Evolutionary conservation across 1,284 basidiomycete genomes (phyloP).

Genomic region (Mycena sp.): DNA sequence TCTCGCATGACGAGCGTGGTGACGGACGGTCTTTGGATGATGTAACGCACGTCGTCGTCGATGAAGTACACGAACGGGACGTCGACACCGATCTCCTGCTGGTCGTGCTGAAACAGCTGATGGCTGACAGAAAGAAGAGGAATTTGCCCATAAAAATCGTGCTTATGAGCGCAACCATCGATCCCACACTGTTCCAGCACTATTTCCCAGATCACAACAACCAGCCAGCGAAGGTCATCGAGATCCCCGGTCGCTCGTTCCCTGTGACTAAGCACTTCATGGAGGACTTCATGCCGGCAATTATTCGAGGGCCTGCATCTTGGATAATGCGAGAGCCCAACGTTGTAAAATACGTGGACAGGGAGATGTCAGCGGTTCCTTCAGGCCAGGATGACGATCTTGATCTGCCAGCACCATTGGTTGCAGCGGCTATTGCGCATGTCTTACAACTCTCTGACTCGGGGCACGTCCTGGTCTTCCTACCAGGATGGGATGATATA

Average conservation of each 20-base stretch:
- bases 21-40: constrained; percentile 67
- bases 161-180: constrained; percentile 97
- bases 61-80: constrained; percentile 97
- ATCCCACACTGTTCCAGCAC: constrained; percentile 87
- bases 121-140: constrained; percentile 80
- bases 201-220: constrained; percentile 83
- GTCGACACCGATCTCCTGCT: constrained; percentile 94
- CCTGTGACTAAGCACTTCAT: constrained; percentile 87
- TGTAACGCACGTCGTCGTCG: constrained; percentile 92
- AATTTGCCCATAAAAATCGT: constrained; percentile 87
- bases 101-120: constrained; percentile 88
- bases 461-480: constrained; percentile 92
- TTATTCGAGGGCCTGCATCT: constrained; percentile 51
- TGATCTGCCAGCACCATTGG: constrained; percentile 86
- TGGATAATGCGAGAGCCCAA: constrained; percentile 40
- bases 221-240: constrained; percentile 77
- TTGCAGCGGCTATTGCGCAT: constrained; percentile 86
- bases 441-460: constrained; percentile 81
- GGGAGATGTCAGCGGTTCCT: constrained; percentile 56
- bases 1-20: constrained; percentile 50
- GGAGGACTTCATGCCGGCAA: constrained; percentile 77
- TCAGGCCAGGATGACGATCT: constrained; percentile 66
- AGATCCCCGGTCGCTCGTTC: constrained; percentile 93
- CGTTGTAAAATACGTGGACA: constrained; percentile 81
- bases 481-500: constrained; percentile 96